These are phyloP conservation scores for Aspergillaceae sp. DNA, from an alignment of 2,329 filamentous ascomycete species.

Conservation along the genomic window DNA sequence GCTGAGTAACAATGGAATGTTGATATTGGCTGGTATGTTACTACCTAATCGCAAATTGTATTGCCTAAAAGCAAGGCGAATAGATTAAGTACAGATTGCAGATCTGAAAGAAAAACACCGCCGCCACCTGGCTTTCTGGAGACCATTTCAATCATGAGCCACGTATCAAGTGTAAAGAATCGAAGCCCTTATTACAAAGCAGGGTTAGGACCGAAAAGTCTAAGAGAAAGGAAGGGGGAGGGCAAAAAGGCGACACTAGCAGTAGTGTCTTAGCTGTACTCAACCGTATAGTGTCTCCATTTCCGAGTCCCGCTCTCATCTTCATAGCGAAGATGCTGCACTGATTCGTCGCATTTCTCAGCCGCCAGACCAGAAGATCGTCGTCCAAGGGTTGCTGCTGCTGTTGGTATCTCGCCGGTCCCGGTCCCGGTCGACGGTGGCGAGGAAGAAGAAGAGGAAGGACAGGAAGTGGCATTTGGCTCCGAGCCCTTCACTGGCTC, in stretches of 20 bases:
- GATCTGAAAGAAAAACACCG: too few relatives aligned
- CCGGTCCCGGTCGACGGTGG: background rate
- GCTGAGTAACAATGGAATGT: too few relatives aligned
- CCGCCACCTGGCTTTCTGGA: too few relatives aligned
- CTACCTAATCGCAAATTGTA: too few relatives aligned
- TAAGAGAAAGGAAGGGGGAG: constrained; percentile 1
- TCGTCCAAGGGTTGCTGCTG: background rate
- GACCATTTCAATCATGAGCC: background rate
- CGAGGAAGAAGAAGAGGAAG: background rate
- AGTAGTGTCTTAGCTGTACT: constrained; percentile 22
- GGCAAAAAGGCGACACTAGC: background rate
- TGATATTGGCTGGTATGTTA: too few relatives aligned
- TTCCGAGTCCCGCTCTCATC: constrained; percentile 23
- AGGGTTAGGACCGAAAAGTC: background rate
- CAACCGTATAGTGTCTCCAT: constrained; percentile 28
- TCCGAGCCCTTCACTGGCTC: background rate
- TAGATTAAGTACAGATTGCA: too few relatives aligned
- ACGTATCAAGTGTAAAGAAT: background rate
- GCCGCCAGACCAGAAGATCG: constrained; percentile 3
- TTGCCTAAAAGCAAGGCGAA: too few relatives aligned
- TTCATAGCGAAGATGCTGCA: constrained; percentile 23
- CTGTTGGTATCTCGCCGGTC: background rate
- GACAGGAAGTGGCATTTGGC: background rate
- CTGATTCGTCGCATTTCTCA: constrained; percentile 22
- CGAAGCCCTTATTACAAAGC: background rate